Base-by-base conservation (phyloP, 805 yeast genomes). In the Cyberlindnera galapagoensis region DNA sequence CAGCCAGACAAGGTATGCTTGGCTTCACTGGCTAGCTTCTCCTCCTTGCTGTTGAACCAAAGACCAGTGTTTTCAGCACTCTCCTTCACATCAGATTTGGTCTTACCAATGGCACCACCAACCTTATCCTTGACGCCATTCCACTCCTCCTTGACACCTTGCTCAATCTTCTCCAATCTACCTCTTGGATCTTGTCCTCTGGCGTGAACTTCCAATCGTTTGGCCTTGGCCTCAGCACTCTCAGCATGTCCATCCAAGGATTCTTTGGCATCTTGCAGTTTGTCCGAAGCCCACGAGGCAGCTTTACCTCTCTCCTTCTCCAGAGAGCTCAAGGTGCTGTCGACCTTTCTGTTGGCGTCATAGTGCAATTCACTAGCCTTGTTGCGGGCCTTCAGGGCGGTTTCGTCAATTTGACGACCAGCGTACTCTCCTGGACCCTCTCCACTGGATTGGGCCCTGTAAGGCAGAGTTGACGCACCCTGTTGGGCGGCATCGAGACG, bases 1-100 rank as follows among this genome's bases (percentile, higher is more conserved):
- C 71, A 68, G 1, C 74, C 74, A 16, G 47, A 50, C 4, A 67
- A 52, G 4, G 65, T 49, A 5, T 50, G 42, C 30, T 52, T 53
- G 4, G 70, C 63, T 16, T 42, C 35, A 24, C 46, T 46, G 1
- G 56, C 57, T 19, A 54, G 37, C 17, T 56, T 51, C 13, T 49
- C 51, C 15, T 59, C 57, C 21, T 49, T 57, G 9, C 43, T 35
- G 14, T 23, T 26, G 15, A 37, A 40, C 47, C 47, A 42, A 15
- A 31, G 24, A 4, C 30, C 22, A 9, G 21, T 26, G 9, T n/a
- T n/a, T n/a, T n/a, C n/a, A n/a, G 38, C 21, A 10, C 30, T 26
- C 5, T 26, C 18, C 30, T 33, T 33, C 8, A 34, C 39, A 16
- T 35, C 43, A 9, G 35, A 25, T 4, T 36, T 43, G 5, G 34